Evolutionary conservation across 2,329 filamentous ascomycete genomes (phyloP).

Genomic region (Alternaria brassicicola): DNA sequence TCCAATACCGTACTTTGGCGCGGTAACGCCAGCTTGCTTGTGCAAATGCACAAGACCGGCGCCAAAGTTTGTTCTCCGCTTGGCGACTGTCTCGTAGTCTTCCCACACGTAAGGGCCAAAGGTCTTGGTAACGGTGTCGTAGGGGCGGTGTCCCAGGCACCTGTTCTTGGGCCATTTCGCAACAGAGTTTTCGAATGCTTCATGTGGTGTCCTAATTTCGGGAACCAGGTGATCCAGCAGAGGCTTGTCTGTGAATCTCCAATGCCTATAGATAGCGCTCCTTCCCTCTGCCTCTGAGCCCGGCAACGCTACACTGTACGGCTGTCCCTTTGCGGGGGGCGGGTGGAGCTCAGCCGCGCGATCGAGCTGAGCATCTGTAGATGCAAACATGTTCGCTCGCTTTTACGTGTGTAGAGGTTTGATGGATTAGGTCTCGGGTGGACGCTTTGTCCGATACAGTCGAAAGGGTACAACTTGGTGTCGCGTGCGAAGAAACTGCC

Average conservation of each 20-base stretch:
- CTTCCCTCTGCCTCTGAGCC: constrained; percentile 76
- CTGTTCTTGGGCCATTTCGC: constrained; percentile 68
- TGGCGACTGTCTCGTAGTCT: constrained; percentile 78
- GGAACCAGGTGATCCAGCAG: constrained; percentile 61
- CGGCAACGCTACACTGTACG: constrained; percentile 79
- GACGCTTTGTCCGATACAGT: neutral
- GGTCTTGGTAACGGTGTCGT: constrained; percentile 73
- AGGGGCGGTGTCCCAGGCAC: constrained; percentile 82
- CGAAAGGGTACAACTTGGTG: neutral
- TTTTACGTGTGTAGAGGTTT: neutral
- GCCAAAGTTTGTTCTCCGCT: constrained; percentile 82
- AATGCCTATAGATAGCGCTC: constrained; percentile 81
- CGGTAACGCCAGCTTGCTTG: constrained; percentile 70
- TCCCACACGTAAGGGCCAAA: constrained; percentile 84
- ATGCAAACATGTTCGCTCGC: constrained; percentile 38
- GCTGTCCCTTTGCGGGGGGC: constrained; percentile 73
- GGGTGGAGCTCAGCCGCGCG: constrained; percentile 58
- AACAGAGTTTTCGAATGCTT: constrained; percentile 74
- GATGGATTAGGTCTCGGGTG: neutral
- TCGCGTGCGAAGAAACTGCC: neutral
- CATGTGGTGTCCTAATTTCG: constrained; percentile 71
- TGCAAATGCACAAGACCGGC: constrained; percentile 85
- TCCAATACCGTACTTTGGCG: constrained; percentile 72
- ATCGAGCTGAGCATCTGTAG: constrained; percentile 36
- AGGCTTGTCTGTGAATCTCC: constrained; percentile 74